phyloP scores from a whole-genome alignment of 176 grass and related monocot genomes.

The Musa acuminata region DNA sequence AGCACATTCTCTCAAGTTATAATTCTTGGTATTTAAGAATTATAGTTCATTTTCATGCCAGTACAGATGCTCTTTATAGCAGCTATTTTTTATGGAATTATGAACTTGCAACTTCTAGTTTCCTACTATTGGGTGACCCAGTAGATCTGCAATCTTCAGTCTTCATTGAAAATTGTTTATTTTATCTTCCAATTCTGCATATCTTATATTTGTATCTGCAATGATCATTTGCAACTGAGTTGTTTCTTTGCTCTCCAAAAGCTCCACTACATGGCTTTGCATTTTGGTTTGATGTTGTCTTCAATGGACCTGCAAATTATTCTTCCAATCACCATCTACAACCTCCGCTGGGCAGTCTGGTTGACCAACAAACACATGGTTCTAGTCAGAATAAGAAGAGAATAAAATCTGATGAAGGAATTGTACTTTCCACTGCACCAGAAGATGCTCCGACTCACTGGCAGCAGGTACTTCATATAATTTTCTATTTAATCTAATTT shows the following conservation, averaged over 20 bases:
- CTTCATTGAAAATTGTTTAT: neutral
- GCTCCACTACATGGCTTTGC: slow-evolving; percentile 95
- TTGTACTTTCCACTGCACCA: slow-evolving; percentile 91
- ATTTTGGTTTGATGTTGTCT: slow-evolving; percentile 99
- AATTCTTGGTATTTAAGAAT: neutral
- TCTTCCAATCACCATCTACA: neutral
- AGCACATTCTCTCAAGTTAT: neutral
- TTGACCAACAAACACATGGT: slow-evolving; percentile 30
- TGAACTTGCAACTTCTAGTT: neutral
- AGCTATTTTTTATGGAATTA: neutral
- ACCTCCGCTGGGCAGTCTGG: slow-evolving; percentile 9
- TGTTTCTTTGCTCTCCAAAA: slow-evolving; percentile 23
- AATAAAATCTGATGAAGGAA: slow-evolving; percentile 50
- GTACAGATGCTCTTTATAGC: neutral
- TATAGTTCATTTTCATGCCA: neutral
- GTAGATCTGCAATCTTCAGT: neutral
- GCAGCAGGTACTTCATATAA: slow-evolving; percentile 58
- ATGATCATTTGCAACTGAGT: neutral
- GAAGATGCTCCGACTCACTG: slow-evolving; percentile 91
- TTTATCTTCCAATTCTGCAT: neutral
- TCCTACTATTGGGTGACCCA: neutral
- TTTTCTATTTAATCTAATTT: neutral
- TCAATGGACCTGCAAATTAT: slow-evolving; percentile 47
- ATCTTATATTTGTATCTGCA: neutral
- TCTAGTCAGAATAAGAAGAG: slow-evolving; percentile 41